Conservation (phyloP, 2,329 filamentous ascomycete species). For the Diaporthe nobilis region DNA sequence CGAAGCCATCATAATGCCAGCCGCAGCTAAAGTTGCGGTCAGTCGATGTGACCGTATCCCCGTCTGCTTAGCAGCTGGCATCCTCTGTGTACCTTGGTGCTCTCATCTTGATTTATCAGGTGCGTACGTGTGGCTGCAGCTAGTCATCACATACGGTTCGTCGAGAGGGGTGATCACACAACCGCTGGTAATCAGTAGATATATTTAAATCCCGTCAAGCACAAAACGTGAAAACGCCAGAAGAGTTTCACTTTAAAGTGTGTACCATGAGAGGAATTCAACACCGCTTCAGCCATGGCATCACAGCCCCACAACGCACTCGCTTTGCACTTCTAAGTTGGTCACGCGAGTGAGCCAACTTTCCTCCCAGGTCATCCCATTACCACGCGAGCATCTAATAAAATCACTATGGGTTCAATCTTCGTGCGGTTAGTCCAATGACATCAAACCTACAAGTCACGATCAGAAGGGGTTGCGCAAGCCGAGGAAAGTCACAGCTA, state of each 20-base stretch:
- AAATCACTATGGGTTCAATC: background rate
- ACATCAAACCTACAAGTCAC: background rate
- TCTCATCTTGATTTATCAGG: background rate
- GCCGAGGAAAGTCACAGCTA: background rate
- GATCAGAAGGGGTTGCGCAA: background rate
- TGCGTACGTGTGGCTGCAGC: background rate
- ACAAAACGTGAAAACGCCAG: background rate
- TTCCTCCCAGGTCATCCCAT: background rate
- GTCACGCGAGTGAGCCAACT: background rate
- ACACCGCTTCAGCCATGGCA: background rate
- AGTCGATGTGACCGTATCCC: background rate
- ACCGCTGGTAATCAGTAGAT: background rate
- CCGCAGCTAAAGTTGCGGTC: background rate
- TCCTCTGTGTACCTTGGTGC: too few species aligned
- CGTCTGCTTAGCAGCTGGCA: too few species aligned
- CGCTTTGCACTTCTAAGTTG: background rate
- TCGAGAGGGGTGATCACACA: background rate
- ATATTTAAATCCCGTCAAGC: background rate
- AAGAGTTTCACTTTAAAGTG: background rate
- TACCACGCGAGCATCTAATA: background rate
- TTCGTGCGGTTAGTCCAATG: background rate
- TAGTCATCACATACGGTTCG: background rate
- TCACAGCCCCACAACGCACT: background rate
- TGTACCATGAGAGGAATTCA: background rate
- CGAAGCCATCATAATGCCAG: background rate